Evolutionary conservation across 177 flowering plant species (phyloP), one percentile per base, ranked within the genome.

Genomic region (Vitis hybrid): DNA sequence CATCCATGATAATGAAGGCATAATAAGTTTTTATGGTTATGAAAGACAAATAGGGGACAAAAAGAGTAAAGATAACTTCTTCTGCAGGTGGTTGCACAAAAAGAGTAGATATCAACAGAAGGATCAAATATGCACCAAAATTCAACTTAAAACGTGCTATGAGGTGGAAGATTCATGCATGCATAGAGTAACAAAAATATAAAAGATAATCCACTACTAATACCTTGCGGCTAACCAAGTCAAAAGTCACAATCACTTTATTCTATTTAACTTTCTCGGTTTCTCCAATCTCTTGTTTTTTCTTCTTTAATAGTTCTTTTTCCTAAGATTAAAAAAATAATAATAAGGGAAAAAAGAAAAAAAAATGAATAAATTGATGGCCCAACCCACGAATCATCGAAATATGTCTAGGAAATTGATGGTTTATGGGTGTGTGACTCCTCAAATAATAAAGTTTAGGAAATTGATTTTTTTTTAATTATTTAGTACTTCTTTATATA

Each of bases 181-280:
- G 2, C 22, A 20, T 1, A 20, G 2, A 3, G 51, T 9, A 66
- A 45, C 18, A 10, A 13, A 10, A 16, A 14, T 16, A 39, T 73
- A 14, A 45, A 20, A 29, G 51, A 55, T 15, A 56, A 59, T 1
- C 5, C 58, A 73, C 73, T 60, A 57, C 67, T 51, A 67, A 64
- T 68, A 94, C 97, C 97, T 93, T 95, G 69, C 98, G 99, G 50
- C 99, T 97, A 77, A 92, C 88, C 83, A 96, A 84, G 78, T 96
- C 98, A 70, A 96, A 91, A 39, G 97, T 84, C 81, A 95, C 78
- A 64, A 92, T 85, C 58, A 95, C 93, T 91, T 82, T 89, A 53
- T 71, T 91, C 53, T 94, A 80, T 34, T 86, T 81, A 14, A 85
- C 94, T 18, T 51, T 77, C 61, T 92, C 99, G 65, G 89, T 97